Conservation (phyloP, 2,329 filamentous ascomycete genomes). For the Tolypocladium nubicola region DNA sequence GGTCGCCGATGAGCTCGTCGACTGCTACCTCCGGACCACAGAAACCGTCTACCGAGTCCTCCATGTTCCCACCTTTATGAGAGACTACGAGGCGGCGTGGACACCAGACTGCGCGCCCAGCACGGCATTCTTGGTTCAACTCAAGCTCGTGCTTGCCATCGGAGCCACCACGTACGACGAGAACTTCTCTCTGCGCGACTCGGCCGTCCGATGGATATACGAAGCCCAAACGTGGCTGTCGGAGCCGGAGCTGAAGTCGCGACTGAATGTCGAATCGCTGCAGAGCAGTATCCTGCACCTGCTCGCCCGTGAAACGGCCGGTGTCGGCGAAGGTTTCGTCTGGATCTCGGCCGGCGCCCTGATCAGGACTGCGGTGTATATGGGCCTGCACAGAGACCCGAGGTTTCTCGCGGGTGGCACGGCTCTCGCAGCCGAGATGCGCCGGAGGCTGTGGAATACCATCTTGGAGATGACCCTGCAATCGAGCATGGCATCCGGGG, state of each 20-base stretch:
- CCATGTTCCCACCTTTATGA: slow-evolving; percentile 38
- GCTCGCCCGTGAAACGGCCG: slow-evolving; percentile 30
- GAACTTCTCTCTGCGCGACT: slow-evolving; percentile 34
- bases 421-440: slow-evolving; percentile 31
- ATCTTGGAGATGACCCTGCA: slow-evolving; percentile 36
- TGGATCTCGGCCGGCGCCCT: slow-evolving; percentile 37
- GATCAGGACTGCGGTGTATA: slow-evolving; percentile 33
- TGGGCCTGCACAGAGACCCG: slow-evolving; percentile 42
- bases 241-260: slow-evolving; percentile 40
- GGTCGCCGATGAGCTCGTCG: slow-evolving; percentile 34
- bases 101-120: slow-evolving; percentile 15
- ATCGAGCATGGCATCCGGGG: slow-evolving; percentile 26
- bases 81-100: slow-evolving; percentile 42
- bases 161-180: slow-evolving; percentile 41
- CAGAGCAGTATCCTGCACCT: slow-evolving; percentile 36
- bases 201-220: slow-evolving; percentile 45
- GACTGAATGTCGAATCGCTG: slow-evolving; percentile 34
- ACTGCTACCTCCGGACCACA: slow-evolving; percentile 35
- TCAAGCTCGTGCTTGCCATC: slow-evolving; percentile 49
- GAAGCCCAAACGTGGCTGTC: slow-evolving; percentile 46
- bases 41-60: slow-evolving; percentile 39
- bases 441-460: slow-evolving; percentile 41
- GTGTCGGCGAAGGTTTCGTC: slow-evolving; percentile 26
- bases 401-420: slow-evolving; percentile 22
- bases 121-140: slow-evolving; percentile 38